Evolutionary conservation across 1,139 yeast genomes (phyloP).

Genomic region (Yamadazyma aaseri): DNA sequence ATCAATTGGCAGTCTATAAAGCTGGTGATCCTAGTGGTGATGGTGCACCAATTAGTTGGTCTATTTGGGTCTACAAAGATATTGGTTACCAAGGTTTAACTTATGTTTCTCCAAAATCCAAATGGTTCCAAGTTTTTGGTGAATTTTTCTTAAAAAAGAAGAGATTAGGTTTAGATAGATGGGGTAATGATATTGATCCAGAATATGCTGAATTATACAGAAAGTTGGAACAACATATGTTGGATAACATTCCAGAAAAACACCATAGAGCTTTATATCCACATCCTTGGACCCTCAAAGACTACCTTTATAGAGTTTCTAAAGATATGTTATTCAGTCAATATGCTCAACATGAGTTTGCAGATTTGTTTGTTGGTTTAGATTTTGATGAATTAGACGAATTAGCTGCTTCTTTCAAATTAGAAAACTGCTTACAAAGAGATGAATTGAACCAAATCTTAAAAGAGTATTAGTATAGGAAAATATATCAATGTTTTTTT

Average conservation of each 20-base stretch:
- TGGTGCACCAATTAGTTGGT: slow-evolving; percentile 42
- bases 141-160: slow-evolving; percentile 40
- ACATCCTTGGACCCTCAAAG: slow-evolving; percentile 30
- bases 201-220: slow-evolving; percentile 31
- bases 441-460: slow-evolving; percentile 39
- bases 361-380: slow-evolving; percentile 38
- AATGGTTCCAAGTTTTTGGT: slow-evolving; percentile 40
- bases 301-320: slow-evolving; percentile 33
- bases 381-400: slow-evolving; percentile 43
- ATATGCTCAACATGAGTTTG: slow-evolving; percentile 41
- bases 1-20: slow-evolving; percentile 41
- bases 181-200: slow-evolving; percentile 48
- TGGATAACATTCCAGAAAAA: slow-evolving; percentile 32
- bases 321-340: slow-evolving; percentile 42
- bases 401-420: slow-evolving; percentile 46
- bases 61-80: slow-evolving; percentile 52
- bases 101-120: slow-evolving; percentile 40
- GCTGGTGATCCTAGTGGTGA: slow-evolving; percentile 47
- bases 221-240: slow-evolving; percentile 31
- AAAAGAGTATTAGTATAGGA: slow-evolving; percentile 19
- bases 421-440: slow-evolving; percentile 41
- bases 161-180: slow-evolving; percentile 42
- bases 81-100: slow-evolving; percentile 49
- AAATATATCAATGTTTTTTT: background rate
- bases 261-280: slow-evolving; percentile 36